Conservation (phyloP, 2,329 filamentous ascomycete species). For the Domatiomyces catenatus region DNA sequence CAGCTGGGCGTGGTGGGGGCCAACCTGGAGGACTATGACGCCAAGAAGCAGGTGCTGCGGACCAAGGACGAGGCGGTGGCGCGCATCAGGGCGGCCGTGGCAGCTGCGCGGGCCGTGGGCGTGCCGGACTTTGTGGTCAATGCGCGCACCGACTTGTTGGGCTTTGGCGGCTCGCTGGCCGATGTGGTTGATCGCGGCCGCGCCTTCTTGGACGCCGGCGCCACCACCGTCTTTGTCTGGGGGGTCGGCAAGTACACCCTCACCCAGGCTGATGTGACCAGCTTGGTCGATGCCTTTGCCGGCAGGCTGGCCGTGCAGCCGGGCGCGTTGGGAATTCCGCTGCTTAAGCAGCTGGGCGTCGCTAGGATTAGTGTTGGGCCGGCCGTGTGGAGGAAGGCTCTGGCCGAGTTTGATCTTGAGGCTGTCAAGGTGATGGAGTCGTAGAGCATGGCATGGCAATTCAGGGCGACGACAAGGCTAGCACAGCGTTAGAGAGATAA, state of each 20-base stretch:
- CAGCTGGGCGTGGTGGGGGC: conserved; percentile 39
- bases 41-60: conserved; percentile 19
- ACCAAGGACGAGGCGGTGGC: conserved; percentile 26
- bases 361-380: conserved; percentile 43
- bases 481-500: too few relatives aligned
- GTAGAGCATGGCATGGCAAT: background rate
- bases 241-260: conserved; percentile 34
- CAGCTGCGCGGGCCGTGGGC: conserved; percentile 31
- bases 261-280: conserved; percentile 32
- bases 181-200: conserved; percentile 40
- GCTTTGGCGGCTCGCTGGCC: conserved; percentile 24
- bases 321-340: conserved; percentile 29
- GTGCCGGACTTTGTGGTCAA: conserved; percentile 43
- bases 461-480: too few relatives aligned
- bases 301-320: conserved; percentile 35
- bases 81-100: conserved; percentile 32
- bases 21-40: conserved; percentile 43
- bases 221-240: conserved; percentile 47
- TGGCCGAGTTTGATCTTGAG: conserved; percentile 23
- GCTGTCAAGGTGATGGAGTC: conserved; percentile 1
- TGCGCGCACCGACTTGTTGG: conserved; percentile 42
- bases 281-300: conserved; percentile 33
- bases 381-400: conserved; percentile 29
- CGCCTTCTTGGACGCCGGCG: conserved; percentile 43
- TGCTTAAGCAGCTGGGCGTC: conserved; percentile 36